A percentile compares a stretch with the other conserved stretches of the same genome.
These are phyloP conservation scores for Artemisia princeps DNA, from an alignment of 140 eudicot genomes.

Conservation along the genomic window DNA sequence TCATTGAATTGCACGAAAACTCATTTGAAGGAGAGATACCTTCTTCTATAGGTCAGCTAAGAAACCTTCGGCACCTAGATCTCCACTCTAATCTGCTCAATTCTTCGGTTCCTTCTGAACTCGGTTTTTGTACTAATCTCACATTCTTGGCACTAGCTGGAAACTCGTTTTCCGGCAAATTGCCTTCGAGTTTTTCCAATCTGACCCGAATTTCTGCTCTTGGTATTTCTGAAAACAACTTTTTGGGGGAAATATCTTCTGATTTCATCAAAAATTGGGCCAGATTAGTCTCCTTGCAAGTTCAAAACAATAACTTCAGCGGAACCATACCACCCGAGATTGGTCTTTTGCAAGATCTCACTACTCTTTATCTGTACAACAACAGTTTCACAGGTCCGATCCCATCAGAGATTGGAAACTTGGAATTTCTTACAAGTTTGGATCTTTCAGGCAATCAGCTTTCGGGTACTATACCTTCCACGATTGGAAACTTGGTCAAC, in stretches of 20 bases:
- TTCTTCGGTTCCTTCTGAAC: constrained; percentile 52
- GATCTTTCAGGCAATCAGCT: constrained; percentile 51
- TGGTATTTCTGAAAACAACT: constrained; percentile 43
- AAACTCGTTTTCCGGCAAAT: constrained; percentile 41
- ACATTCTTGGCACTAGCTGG: constrained; percentile 45
- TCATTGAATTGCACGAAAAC: constrained; percentile 33
- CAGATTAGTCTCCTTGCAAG: constrained; percentile 41
- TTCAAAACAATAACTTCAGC: constrained; percentile 42
- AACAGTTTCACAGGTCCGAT: constrained; percentile 53
- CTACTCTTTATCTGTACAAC: constrained; percentile 35
- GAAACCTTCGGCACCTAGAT: constrained; percentile 37
- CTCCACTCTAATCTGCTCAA: constrained; percentile 38
- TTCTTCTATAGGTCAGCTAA: constrained; percentile 50
- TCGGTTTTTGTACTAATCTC: constrained; percentile 51
- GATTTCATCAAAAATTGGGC: constrained; percentile 51
- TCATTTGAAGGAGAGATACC: constrained; percentile 52
- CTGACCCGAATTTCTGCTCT: constrained; percentile 37
- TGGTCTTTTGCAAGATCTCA: constrained; percentile 42
- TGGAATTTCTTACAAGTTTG: constrained; percentile 27
- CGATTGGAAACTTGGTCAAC: constrained; percentile 43
- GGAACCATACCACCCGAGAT: constrained; percentile 53
- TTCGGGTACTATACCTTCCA: constrained; percentile 47
- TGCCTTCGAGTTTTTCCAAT: constrained; percentile 52
- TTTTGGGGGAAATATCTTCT: constrained; percentile 51
- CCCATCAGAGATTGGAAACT: constrained; percentile 46